Evolutionary conservation across 2,329 filamentous ascomycete genomes (phyloP), one percentile per base, ranked within the genome.

Genomic region (Fusarium devonianum): DNA sequence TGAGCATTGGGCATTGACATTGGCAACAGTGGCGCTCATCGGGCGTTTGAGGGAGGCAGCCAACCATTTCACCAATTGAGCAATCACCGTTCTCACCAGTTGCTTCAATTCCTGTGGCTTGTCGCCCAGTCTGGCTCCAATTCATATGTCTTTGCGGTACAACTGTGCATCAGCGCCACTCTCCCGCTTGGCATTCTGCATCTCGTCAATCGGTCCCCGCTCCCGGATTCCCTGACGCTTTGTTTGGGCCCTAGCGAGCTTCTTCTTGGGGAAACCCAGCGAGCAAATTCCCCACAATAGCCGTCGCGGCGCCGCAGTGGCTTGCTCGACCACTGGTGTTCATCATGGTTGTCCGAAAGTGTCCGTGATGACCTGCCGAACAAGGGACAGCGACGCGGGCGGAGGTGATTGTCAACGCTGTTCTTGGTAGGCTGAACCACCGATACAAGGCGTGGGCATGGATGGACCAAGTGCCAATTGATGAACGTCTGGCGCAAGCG

Each of bases 161-260:
- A 11, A 13, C 32, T 35, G 40, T 43, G 30, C 30, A 26, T 28
- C 23, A 35, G 18, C 32, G 43, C 48, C 38, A 34, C 37, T 25
- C 41, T 42, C 40, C 55, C 49, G 54, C 42, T 58, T 60, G 46
- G 53, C 52, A 42, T 40, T 48, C 56, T 64, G 53, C 56, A 57
- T 59, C 56, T 64, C 60, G 61, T 64, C 61, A 64, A 64, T 64
- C 60, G 56, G 62, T 56, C 60, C n/a, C 61, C 58, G 46, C 61
- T 58, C 53, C 58, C 44, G 52, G 58, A 59, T 55, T 60, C 36
- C 54, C 29, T 59, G 58, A 62, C 58, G 58, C 46, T 61, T 56
- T 58, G 53, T 58, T 61, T 61, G 45, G 46, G 42, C 32, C 43
- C 30, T 56, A 39, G 34, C 53, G 35, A 41, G 52, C 29, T 54